phyloP scores from a whole-genome alignment of 2,329 filamentous ascomycete species.

The Claviceps sp. region DNA sequence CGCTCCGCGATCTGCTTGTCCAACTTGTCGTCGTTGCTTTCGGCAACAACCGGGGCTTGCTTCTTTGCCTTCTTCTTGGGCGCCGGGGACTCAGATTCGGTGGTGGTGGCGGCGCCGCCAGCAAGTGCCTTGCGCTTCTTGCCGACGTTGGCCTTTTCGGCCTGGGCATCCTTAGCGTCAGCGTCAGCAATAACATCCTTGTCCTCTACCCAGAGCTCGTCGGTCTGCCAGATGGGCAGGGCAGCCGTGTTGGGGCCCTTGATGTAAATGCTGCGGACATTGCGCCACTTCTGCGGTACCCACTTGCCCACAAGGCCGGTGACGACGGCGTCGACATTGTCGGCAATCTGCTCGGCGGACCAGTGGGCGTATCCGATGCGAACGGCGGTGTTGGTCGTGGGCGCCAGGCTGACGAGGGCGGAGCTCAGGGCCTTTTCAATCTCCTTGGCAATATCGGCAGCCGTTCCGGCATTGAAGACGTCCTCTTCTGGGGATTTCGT shows the following conservation, averaged over 20 bases:
- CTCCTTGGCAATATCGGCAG: constrained; percentile 62
- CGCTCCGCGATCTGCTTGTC: constrained; percentile 47
- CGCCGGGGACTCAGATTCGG: constrained; percentile 6
- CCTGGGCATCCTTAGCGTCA: constrained; percentile 30
- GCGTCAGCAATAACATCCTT: constrained; percentile 56
- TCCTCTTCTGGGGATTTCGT: constrained; percentile 15
- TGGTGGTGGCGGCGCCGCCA: constrained; percentile 24
- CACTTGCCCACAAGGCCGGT: constrained; percentile 61
- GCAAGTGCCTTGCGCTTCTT: constrained; percentile 49
- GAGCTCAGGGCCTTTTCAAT: constrained; percentile 63
- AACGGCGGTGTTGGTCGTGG: constrained; percentile 67
- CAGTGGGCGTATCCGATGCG: constrained; percentile 66
- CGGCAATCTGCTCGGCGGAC: constrained; percentile 60
- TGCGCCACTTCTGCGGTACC: constrained; percentile 77
- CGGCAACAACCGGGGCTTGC: constrained; percentile 21
- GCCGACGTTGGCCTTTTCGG: constrained; percentile 43
- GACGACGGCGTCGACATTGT: constrained; percentile 66
- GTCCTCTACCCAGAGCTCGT: constrained; percentile 79
- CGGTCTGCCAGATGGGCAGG: constrained; percentile 86
- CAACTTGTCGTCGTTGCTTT: constrained; percentile 37
- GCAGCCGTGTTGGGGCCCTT: constrained; percentile 82
- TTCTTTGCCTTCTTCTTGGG: constrained; percentile 26
- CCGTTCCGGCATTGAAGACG: constrained; percentile 32
- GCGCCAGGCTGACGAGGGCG: constrained; percentile 69
- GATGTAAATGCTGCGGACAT: constrained; percentile 72